Evolutionary conservation across 2,329 filamentous ascomycete species (phyloP), one percentile per base, ranked within the genome.

Genomic region (Stagonosporopsis rhizophila): DNA sequence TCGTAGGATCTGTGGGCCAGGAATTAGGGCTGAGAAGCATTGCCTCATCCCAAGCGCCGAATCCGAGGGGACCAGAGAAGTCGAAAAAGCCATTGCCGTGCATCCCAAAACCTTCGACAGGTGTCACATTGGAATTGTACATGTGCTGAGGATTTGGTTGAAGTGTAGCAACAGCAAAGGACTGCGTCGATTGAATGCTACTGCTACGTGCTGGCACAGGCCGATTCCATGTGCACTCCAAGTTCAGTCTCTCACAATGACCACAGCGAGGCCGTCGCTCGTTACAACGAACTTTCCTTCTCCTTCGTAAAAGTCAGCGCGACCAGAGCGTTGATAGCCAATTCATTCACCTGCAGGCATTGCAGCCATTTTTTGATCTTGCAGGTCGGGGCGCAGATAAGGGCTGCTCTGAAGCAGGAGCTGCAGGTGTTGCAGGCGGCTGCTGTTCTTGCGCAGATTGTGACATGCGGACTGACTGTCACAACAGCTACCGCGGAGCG

Each of bases 211-310:
- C 39, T 25, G 58, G 40, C 22, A 44, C 54, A 12, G 64, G 61
- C 17, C 72, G 66, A 58, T 77, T 76, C 82, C 83, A 85, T 45
- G 77, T 77, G 68, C 83, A 85, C 42, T 83, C 78, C 22, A 85
- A 74, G 55, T 81, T 81, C 44, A 84, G 76, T 37, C 82, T 77
- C 66, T 80, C 80, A 71, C 83, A 85, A 64, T 84, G 82, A 46
- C 75, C 79, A 66, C 83, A 85, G 17, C 79, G 69, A 6, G 83
- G 82, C 54, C 80, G 78, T 59, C 79, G 77, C 71, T 85, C 82
- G 62, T 84, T 81, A 67, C 82, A 85, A 61, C 82, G 79, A 61
- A 83, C 83, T 71, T 84, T 85, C 57, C 81, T 77, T 34, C 81
- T 80, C 59, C 80, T 82, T 57, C 23, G 28, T 9, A 27, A 25